Base-by-base conservation (phyloP, 345 rosid genomes). In the Brassica rapa region DNA sequence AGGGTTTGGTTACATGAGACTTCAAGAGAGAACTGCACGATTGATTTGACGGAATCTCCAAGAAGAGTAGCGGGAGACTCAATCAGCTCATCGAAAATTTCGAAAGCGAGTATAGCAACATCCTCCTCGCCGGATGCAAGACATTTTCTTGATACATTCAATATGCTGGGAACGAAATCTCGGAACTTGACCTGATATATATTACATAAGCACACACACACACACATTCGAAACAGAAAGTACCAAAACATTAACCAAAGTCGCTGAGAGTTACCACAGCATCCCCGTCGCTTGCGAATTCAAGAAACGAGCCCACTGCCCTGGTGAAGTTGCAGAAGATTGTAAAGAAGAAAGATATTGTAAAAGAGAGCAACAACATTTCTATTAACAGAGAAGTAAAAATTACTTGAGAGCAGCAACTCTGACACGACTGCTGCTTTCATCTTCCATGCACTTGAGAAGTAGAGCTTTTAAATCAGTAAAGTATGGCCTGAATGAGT, bases 21-120 rank as follows among this genome's bases (percentile, higher is more conserved):
- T 86, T 96, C 98, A 79, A 96, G 98, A 80, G 99, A 88, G 77
- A 96, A 93, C 73, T 93, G 95, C 70, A 96, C 97, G 25, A 96
- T 91, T 76, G 98, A 90, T 86, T 86, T 93, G 65, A 96, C 92
- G 60, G 97, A 89, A 69, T 96, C 99, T 62, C 99, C 99, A 78
- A 96, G 98, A 79, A 96, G 92, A 59, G 99, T 97, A 46, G 99
- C 96, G 9, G 98, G 98, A 80, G 99, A 96, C 82, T 96, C 99
- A 76, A 96, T 96, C 74, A 96, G 85, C 84, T 96, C 99, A 68
- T 96, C 99, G 85, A 96, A 96, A 76, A 96, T 96, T 84, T 96
- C 99, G 77, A 96, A 96, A 63, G 99, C 98, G 86, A 96, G 88
- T 49, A 93, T 81, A 56, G 99, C 98, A 81, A 96, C 93, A 85